Base-by-base conservation (phyloP, 2,329 filamentous ascomycete species). In the Trichophyton schoenleinii region DNA sequence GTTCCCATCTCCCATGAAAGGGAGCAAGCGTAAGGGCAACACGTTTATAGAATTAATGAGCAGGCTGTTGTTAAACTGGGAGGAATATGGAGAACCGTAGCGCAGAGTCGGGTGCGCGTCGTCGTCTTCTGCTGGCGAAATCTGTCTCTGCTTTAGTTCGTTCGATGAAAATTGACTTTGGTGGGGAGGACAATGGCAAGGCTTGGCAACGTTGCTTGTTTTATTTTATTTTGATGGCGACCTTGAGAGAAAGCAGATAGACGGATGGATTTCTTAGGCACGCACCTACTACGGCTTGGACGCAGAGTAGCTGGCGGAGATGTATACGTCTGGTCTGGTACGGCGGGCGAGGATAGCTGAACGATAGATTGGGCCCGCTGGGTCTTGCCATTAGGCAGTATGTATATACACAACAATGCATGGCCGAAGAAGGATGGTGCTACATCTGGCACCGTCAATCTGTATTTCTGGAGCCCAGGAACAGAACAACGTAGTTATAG, bases 1-100 rank as follows among this genome's bases (percentile, higher is more conserved):
- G n/a, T 58, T 58, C 22, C 57, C 57, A 59, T 59, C 57, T 59
- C 57, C 57, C 57, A 59, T 59, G 22, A 48, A 46, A 41, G n/a
- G 38, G 18, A 46, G 49, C 22, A 48, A 11, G 20, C 41, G 22
- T 25, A 25, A 15, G 22, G 22, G 18, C 3, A 53, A 13, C 28
- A 53, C 28, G 28, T 28, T 1, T 13, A 34, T 13, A 9, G 6
- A n/a, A 8, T 11, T 31, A 34, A 34, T 11, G 3, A 20, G 20
- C 9, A 20, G 11, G 34, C 34, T 38, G 9, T 38, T 38, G 9
- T 3, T 38, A 22, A 22, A 11, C 0, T 8, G 44, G 20, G 7
- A 18, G 44, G 7, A 7, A 48, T 22, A 11, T n/a, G 5, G 20
- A 25, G 9, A 13, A 9, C 20, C 44, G 44, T 7, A 20, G 20